phyloP scores from a whole-genome alignment of 371 early-diverging fungal species.

The Apophysomyces sp. region DNA sequence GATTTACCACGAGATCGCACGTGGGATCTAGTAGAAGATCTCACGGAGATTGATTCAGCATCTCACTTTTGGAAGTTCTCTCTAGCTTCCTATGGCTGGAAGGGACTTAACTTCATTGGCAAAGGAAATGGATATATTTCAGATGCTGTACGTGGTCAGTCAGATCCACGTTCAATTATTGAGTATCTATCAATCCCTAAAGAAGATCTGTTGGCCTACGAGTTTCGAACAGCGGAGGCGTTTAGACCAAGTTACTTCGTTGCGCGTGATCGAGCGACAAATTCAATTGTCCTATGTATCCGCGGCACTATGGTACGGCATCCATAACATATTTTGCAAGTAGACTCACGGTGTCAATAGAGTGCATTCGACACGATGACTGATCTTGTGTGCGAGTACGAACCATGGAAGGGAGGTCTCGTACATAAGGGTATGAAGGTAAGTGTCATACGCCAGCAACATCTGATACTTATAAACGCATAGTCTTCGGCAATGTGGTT shows the following conservation, averaged over 20 bases:
- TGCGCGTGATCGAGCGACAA: slow-evolving; percentile 65
- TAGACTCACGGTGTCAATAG: slow-evolving; percentile 21
- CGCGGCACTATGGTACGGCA: slow-evolving; percentile 78
- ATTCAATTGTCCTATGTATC: slow-evolving; percentile 75
- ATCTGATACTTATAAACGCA: background rate
- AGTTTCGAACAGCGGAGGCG: slow-evolving; percentile 69
- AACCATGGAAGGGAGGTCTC: slow-evolving; percentile 84
- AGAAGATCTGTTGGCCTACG: slow-evolving; percentile 76
- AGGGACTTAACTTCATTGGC: slow-evolving; percentile 79
- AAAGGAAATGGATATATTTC: slow-evolving; percentile 65
- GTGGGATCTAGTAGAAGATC: slow-evolving; percentile 36
- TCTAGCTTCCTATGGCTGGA: slow-evolving; percentile 80
- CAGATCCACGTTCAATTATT: slow-evolving; percentile 69
- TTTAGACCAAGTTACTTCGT: slow-evolving; percentile 84
- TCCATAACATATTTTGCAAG: background rate
- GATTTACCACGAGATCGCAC: slow-evolving; percentile 46
- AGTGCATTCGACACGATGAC: slow-evolving; percentile 83
- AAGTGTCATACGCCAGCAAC: background rate
- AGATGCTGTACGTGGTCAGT: slow-evolving; percentile 70
- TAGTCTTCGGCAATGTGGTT: slow-evolving; percentile 77
- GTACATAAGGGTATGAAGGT: slow-evolving; percentile 82
- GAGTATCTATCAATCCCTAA: slow-evolving; percentile 68
- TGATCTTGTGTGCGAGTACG: slow-evolving; percentile 85
- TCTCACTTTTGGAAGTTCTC: slow-evolving; percentile 64
- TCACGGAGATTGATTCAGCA: slow-evolving; percentile 59